A percentile compares a stretch with the other conserved stretches of the same genome.
These are phyloP conservation scores for Lavandula angustifolia DNA, from an alignment of 257 asterid species.

Conservation along the genomic window DNA sequence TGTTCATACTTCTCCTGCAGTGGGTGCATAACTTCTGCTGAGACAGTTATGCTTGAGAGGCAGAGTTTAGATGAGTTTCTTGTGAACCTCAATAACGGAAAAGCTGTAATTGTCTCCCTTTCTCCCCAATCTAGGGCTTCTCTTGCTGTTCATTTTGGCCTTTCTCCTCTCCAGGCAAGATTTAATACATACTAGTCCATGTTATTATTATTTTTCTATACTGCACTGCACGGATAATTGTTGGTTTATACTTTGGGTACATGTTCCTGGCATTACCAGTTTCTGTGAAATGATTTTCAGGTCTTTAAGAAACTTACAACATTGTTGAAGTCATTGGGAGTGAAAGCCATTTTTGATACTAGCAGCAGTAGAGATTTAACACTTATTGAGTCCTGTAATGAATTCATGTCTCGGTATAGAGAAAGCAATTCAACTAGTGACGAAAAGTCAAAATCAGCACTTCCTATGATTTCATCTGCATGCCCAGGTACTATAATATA, in stretches of 20 bases:
- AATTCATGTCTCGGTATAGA: slow-evolving; percentile 74
- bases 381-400: slow-evolving; percentile 85
- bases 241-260: slow-evolving; percentile 8
- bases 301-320: slow-evolving; percentile 80
- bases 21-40: slow-evolving; percentile 98
- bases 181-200: neutral
- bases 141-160: slow-evolving; percentile 82
- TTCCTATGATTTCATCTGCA: slow-evolving; percentile 93
- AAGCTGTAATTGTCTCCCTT: slow-evolving; percentile 71
- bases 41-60: slow-evolving; percentile 97
- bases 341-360: slow-evolving; percentile 86
- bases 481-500: slow-evolving; percentile 73
- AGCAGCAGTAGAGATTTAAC: slow-evolving; percentile 91
- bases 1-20: slow-evolving; percentile 51
- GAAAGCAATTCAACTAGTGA: slow-evolving; percentile 42
- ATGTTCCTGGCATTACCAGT: slow-evolving; percentile 10
- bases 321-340: slow-evolving; percentile 83
- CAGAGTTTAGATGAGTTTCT: slow-evolving; percentile 95
- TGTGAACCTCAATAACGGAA: slow-evolving; percentile 63
- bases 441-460: slow-evolving; percentile 43
- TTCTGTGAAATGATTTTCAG: slow-evolving; percentile 42
- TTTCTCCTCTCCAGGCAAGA: slow-evolving; percentile 70
- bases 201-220: slow-evolving; percentile 2
- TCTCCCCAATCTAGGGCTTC: slow-evolving; percentile 99
- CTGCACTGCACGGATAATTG: slow-evolving; percentile 17